Conservation (phyloP, 768 basidiomycete species). For the Tulasnella sp. region DNA sequence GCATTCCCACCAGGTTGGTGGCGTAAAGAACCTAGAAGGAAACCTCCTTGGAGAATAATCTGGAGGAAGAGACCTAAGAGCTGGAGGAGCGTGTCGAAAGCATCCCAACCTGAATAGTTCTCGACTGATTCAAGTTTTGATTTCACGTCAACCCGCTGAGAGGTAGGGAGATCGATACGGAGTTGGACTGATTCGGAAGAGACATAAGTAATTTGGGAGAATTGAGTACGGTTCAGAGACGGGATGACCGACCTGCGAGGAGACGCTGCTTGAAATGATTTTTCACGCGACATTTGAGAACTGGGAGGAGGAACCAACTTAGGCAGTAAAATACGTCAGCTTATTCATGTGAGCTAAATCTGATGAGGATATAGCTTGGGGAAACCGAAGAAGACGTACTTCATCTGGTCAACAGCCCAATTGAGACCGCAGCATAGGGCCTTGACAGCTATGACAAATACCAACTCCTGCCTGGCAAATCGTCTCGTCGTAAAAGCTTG, state of each 20-base stretch:
- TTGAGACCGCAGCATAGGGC: neutral
- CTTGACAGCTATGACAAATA: neutral
- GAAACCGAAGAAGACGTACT: neutral
- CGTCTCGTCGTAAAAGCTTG: neutral
- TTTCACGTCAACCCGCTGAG: neutral
- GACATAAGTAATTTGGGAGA: neutral
- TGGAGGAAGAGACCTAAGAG: neutral
- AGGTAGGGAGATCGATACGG: slow-evolving; percentile 2
- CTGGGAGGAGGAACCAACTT: neutral
- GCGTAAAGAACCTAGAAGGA: neutral
- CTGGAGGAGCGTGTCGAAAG: slow-evolving; percentile 1
- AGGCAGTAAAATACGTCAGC: neutral
- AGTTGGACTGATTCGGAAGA: neutral
- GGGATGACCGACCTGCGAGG: neutral
- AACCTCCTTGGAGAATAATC: neutral
- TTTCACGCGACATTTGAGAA: neutral
- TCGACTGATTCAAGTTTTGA: neutral
- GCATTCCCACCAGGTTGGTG: slow-evolving; percentile 2
- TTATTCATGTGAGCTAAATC: too few relatives aligned
- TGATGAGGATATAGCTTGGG: neutral
- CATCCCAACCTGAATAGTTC: neutral
- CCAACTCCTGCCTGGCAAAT: neutral
- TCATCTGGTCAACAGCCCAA: neutral
- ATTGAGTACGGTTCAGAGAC: neutral
- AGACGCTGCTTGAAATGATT: neutral